phyloP scores from a whole-genome alignment of 805 yeast species.

The Millerago galiae region DNA sequence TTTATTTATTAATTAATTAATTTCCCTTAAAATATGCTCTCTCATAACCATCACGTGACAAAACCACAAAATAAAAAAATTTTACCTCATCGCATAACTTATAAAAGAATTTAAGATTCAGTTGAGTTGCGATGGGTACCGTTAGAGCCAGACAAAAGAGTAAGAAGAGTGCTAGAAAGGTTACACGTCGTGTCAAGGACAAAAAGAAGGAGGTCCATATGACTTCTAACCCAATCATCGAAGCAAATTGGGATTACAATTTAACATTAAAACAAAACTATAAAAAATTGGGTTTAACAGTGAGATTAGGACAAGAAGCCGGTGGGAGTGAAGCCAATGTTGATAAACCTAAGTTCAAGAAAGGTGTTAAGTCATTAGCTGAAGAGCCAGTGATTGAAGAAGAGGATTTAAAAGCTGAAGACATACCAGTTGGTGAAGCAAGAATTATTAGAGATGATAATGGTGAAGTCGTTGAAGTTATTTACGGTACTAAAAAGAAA shows the following conservation, averaged over 20 bases:
- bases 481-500: constrained; percentile 59
- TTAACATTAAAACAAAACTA: constrained; percentile 84
- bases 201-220: constrained; percentile 61
- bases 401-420: constrained; percentile 34
- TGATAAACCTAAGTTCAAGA: constrained; percentile 29
- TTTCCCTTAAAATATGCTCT: no score
- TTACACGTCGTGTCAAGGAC: constrained; percentile 65
- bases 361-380: constrained; percentile 16
- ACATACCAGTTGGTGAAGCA: constrained; percentile 76
- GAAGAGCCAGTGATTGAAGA: constrained; percentile 16
- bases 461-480: constrained; percentile 59
- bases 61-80: no score
- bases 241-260: constrained; percentile 82
- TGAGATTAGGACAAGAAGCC: constrained; percentile 58
- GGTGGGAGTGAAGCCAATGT: constrained; percentile 75
- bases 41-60: not conserved
- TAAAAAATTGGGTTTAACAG: constrained; percentile 67
- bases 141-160: constrained; percentile 86
- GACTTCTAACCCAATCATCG: constrained; percentile 73
- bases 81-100: not conserved
- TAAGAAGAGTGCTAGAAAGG: constrained; percentile 62
- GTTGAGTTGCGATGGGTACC: constrained; percentile 40
- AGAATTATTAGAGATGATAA: constrained; percentile 63
- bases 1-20: no score
- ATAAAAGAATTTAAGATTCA: no score